phyloP scores from a whole-genome alignment of 345 rosid genomes.

The Salix udensis region DNA sequence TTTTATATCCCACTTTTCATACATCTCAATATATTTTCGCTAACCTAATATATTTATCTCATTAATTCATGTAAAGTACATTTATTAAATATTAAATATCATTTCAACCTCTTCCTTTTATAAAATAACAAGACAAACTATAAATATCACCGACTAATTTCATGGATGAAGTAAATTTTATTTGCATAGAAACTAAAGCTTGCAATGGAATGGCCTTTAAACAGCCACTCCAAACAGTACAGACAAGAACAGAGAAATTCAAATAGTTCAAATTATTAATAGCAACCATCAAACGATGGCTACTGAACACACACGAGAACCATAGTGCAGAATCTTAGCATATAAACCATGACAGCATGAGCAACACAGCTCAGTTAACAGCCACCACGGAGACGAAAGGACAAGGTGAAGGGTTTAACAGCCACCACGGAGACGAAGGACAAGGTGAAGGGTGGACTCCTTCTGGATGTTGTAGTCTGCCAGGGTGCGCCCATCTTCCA shows the following conservation, averaged over 20 bases:
- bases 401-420: constrained; percentile 40
- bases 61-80: too few relatives aligned
- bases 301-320: not conserved
- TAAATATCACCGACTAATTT: too few relatives aligned
- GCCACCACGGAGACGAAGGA: constrained; percentile 52
- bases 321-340: not conserved
- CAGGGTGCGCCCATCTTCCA: constrained; percentile 47
- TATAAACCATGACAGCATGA: too few relatives aligned
- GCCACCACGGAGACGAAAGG: constrained; percentile 58
- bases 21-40: too few relatives aligned
- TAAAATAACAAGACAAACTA: too few relatives aligned
- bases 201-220: not conserved
- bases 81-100: too few relatives aligned
- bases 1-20: too few relatives aligned
- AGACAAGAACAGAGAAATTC: not conserved
- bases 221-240: not conserved
- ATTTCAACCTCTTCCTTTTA: too few relatives aligned
- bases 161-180: not conserved
- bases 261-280: not conserved
- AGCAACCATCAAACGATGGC: not conserved
- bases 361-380: constrained; percentile 6
- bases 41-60: too few relatives aligned
- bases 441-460: constrained; percentile 52
- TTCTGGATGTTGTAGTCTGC: constrained; percentile 49
- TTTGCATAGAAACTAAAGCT: not conserved